phyloP scores from a whole-genome alignment of 129 eudicot genomes.

The Ambrosia trifida region DNA sequence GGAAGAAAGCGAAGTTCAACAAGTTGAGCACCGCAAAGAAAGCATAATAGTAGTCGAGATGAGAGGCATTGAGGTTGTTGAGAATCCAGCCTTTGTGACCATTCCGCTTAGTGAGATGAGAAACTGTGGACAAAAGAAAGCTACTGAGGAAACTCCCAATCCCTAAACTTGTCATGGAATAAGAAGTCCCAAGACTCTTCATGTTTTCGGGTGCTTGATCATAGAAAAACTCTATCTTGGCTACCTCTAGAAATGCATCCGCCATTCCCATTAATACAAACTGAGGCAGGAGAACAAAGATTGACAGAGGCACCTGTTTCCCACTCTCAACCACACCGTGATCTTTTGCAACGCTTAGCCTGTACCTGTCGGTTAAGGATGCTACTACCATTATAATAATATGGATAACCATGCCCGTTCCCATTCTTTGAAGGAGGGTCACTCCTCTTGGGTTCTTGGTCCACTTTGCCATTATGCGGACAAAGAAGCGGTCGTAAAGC shows the following conservation, averaged over 20 bases:
- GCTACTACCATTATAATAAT: slow-evolving; percentile 61
- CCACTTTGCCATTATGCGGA: slow-evolving; percentile 41
- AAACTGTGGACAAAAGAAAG: slow-evolving; percentile 56
- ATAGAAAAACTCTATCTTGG: slow-evolving; percentile 80
- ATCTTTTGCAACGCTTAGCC: slow-evolving; percentile 60
- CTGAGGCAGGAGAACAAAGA: slow-evolving; percentile 67
- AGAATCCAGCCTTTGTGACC: slow-evolving; percentile 68
- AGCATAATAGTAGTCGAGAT: slow-evolving; percentile 65
- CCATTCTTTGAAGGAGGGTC: slow-evolving; percentile 74
- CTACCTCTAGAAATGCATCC: slow-evolving; percentile 66
- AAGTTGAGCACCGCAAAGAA: slow-evolving; percentile 55
- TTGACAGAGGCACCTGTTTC: slow-evolving; percentile 56
- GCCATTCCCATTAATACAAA: slow-evolving; percentile 71
- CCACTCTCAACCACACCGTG: slow-evolving; percentile 56
- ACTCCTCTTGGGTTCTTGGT: slow-evolving; percentile 85
- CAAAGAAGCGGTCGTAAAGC: slow-evolving; percentile 62
- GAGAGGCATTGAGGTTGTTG: slow-evolving; percentile 75
- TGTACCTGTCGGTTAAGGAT: slow-evolving; percentile 48
- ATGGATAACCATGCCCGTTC: slow-evolving; percentile 63
- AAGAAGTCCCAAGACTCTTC: slow-evolving; percentile 84
- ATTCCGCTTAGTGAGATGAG: slow-evolving; percentile 48
- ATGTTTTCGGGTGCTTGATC: slow-evolving; percentile 89
- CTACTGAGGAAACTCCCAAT: slow-evolving; percentile 68
- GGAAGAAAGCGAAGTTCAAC: slow-evolving; percentile 48
- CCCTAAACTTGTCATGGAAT: slow-evolving; percentile 62